phyloP scores from a whole-genome alignment of 495 filamentous ascomycete genomes.

The Cudoniella acicularis region DNA sequence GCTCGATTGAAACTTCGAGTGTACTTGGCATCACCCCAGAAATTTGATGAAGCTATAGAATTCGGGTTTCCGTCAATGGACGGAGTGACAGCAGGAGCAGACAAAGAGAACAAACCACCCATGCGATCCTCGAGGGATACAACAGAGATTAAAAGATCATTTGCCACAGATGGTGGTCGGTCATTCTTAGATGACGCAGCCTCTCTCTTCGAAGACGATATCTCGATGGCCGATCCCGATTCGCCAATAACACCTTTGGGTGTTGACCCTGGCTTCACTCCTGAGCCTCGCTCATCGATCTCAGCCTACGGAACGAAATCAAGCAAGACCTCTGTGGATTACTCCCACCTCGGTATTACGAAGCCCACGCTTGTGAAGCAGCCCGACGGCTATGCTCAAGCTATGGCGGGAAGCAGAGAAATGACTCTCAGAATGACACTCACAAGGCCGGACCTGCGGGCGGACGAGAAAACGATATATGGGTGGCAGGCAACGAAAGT shows the following conservation, averaged over 20 bases:
- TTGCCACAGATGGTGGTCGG: slow-evolving; percentile 26
- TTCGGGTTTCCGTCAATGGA: slow-evolving; percentile 80
- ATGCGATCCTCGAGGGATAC: slow-evolving; percentile 15
- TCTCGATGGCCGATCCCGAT: slow-evolving; percentile 47
- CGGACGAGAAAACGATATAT: slow-evolving; percentile 59
- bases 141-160: slow-evolving; percentile 21
- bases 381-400: slow-evolving; percentile 47
- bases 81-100: slow-evolving; percentile 26
- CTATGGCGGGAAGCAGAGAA: slow-evolving; percentile 62
- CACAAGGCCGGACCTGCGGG: slow-evolving; percentile 80
- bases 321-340: slow-evolving; percentile 23
- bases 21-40: slow-evolving; percentile 87
- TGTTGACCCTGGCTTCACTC: slow-evolving; percentile 16
- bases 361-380: slow-evolving; percentile 25
- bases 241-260: slow-evolving; percentile 47
- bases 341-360: slow-evolving; percentile 17
- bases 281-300: slow-evolving; percentile 6
- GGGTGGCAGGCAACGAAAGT: slow-evolving; percentile 53
- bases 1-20: slow-evolving; percentile 80
- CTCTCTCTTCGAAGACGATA: slow-evolving; percentile 45
- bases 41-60: slow-evolving; percentile 92
- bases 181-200: slow-evolving; percentile 45
- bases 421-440: slow-evolving; percentile 96
- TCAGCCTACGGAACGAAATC: slow-evolving; percentile 1
- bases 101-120: slow-evolving; percentile 30